Conservation (phyloP, 768 basidiomycete species). For the Suillus hirtellus region DNA sequence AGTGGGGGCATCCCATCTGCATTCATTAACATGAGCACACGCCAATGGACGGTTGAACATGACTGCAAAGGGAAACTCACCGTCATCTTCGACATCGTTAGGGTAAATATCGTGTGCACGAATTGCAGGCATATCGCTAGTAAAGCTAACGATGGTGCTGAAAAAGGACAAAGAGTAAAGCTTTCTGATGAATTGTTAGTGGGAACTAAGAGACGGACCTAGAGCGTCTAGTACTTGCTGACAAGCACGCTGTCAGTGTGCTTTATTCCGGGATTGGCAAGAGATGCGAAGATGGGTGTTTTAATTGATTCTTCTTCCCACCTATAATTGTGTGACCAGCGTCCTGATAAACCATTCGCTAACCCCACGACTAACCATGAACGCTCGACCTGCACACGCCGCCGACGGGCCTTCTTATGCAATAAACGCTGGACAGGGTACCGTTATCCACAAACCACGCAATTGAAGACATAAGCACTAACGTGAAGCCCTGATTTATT, state of each 20-base stretch:
- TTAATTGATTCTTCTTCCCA: constrained; percentile 32
- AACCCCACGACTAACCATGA: background rate
- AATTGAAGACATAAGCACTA: constrained; percentile 11
- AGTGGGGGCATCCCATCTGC: constrained; percentile 51
- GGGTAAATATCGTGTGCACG: constrained; percentile 27
- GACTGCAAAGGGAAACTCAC: constrained; percentile 21
- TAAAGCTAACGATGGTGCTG: background rate
- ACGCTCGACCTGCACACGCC: background rate
- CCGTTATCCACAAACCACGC: constrained; percentile 10
- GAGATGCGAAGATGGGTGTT: constrained; percentile 29
- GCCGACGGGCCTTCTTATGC: background rate
- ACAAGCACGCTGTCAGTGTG: constrained; percentile 25
- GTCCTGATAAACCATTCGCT: constrained; percentile 2
- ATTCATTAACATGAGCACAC: constrained; percentile 13
- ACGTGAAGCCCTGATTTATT: constrained; percentile 13
- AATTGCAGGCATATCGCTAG: constrained; percentile 28
- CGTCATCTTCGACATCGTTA: constrained; percentile 38
- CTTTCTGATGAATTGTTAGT: constrained; percentile 1
- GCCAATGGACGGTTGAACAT: background rate
- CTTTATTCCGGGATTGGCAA: constrained; percentile 39
- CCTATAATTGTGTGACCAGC: constrained; percentile 12
- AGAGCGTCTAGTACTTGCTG: constrained; percentile 26
- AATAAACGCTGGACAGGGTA: constrained; percentile 5
- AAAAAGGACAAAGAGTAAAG: constrained; percentile 1
- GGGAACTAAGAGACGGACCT: constrained; percentile 24